Conservation (phyloP, 208 protist genomes). For the Trypanosoma melophagium region DNA sequence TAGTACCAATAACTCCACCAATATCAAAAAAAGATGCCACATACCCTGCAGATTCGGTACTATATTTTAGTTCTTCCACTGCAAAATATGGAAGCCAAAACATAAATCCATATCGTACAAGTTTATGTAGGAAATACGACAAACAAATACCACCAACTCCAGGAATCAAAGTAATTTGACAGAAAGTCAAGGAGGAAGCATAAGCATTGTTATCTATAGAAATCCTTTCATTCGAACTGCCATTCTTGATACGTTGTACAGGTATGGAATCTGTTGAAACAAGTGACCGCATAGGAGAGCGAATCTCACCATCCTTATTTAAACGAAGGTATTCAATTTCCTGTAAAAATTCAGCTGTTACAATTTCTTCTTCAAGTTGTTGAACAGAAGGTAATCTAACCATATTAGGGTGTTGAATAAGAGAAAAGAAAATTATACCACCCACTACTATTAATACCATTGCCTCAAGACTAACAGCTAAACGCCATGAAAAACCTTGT, state of each 20-base stretch:
- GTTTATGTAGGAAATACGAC: conserved; percentile 43
- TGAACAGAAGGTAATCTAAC: conserved; percentile 20
- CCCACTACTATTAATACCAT: conserved; percentile 10
- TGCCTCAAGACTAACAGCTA: conserved; percentile 17
- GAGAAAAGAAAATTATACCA: neutral
- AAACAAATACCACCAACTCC: conserved; percentile 21
- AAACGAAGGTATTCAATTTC: neutral
- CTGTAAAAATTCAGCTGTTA: neutral
- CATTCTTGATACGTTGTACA: no score
- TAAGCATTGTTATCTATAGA: neutral
- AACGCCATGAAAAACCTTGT: conserved; percentile 25
- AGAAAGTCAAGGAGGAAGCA: neutral
- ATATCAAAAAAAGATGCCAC: conserved; percentile 41
- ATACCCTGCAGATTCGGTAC: conserved; percentile 29
- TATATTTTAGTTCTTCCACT: conserved; percentile 30
- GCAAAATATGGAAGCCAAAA: conserved; percentile 58
- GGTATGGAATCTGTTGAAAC: no score
- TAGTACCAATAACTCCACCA: conserved; percentile 35
- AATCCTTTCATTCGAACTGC: no score
- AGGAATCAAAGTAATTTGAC: conserved; percentile 21
- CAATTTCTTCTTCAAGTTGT: conserved; percentile 13
- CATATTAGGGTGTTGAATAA: conserved; percentile 34
- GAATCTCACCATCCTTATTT: conserved; percentile 18
- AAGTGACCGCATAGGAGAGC: neutral
- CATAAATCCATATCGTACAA: conserved; percentile 47